A percentile compares a stretch with the other conserved stretches of the same genome.
These are phyloP conservation scores for Dendryphion nanum DNA, from an alignment of 2,329 filamentous ascomycete genomes.

Conservation along the genomic window DNA sequence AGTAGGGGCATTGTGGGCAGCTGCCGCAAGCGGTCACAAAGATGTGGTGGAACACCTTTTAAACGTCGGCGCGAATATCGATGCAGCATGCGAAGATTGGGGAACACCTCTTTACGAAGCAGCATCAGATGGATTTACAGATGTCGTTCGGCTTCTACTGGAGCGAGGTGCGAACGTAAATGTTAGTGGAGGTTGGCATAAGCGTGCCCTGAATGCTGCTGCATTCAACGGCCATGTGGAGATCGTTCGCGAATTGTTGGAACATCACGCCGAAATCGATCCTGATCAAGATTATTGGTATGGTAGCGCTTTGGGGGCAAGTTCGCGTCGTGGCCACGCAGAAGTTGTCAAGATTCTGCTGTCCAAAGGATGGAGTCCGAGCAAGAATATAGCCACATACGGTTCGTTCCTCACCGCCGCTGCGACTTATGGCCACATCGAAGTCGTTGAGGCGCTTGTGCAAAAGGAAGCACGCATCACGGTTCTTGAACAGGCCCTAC, in stretches of 20 bases:
- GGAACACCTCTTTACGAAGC: conserved; percentile 2
- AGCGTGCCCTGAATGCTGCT: conserved; percentile 17
- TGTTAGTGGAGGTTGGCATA: conserved; percentile 8
- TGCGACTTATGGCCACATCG: conserved; percentile 21
- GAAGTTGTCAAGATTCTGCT: conserved; percentile 18
- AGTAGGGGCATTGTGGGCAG: conserved; percentile 14
- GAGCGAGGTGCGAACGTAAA: conserved; percentile 7
- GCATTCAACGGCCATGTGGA: conserved; percentile 17
- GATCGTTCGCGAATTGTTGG: conserved; percentile 14
- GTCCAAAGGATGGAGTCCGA: conserved; percentile 14
- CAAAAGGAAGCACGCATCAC: conserved; percentile 14
- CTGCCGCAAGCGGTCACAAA: conserved; percentile 12
- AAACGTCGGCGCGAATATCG: neutral
- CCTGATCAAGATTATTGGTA: conserved; percentile 19
- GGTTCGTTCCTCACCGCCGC: conserved; percentile 17
- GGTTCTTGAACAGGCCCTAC: conserved; percentile 19
- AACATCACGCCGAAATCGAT: conserved; percentile 17
- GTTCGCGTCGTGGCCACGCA: conserved; percentile 15
- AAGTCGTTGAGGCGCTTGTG: conserved; percentile 16
- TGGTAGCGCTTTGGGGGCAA: conserved; percentile 18
- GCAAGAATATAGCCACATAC: conserved; percentile 18
- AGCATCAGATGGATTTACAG: neutral
- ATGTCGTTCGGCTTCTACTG: conserved; percentile 1
- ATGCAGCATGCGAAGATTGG: neutral
- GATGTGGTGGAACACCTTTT: conserved; percentile 10